Base-by-base conservation (phyloP, 768 basidiomycete species). In the Leccinum aurantiacum region DNA sequence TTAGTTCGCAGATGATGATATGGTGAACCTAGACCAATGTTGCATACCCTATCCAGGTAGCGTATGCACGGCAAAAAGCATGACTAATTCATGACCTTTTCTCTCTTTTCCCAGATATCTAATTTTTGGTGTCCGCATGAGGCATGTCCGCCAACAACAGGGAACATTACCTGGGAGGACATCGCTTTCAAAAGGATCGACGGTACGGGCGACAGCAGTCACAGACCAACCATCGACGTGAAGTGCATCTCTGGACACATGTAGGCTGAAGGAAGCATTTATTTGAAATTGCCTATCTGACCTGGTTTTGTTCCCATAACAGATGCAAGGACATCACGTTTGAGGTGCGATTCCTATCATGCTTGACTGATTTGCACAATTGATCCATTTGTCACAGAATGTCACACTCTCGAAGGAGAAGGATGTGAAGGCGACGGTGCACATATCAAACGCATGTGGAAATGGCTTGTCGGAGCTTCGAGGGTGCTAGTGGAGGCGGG, bases 11-110 rank as follows among this genome's bases (percentile, higher is more conserved):
- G 29, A 27, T 48, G 17, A 24, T 63, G 46, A 66, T 9, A 3
- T 15, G 24, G 24, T 3, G 17, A 47, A 44, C 19, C 11, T 3
- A 64, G 65, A 41, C 49, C 9, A 24, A 54, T 7, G 50, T 61
- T 35, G 33, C 33, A 3, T 2, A 57, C 10, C 63, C 62, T 17
- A 62, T 65, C 48, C 2, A 22, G 63, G 66, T 67, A 62, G 51
- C 14, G 10, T 50, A 13, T 24, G 5, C 33, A 35, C 27, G 24
- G 8, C 2, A n/a, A 29, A 19, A 13, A 3, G 19, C n/a, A 14
- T 11, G n/a, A 31, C 22, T 6, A 17, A 15, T 41, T 57, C 17
- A 2, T 51, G 37, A 59, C 25, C 3, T 24, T 3, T 47, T 29
- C 24, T 27, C 25, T 17, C 25, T 49, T 14, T 25, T 17, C 24